These are phyloP conservation scores for Eutrema heterophyllum DNA, from an alignment of 345 rosid genomes.

Conservation along the genomic window DNA sequence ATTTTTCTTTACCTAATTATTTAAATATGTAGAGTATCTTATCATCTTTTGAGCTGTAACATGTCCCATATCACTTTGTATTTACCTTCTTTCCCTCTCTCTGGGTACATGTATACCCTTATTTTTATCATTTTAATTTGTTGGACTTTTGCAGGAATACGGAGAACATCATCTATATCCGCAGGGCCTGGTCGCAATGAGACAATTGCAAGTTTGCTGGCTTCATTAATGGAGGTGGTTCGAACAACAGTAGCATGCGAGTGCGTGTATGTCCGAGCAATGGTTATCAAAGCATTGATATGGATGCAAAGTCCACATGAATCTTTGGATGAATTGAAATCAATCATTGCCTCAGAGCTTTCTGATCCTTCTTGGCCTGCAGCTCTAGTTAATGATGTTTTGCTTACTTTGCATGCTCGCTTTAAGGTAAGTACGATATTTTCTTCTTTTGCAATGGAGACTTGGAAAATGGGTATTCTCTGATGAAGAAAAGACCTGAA, in stretches of 20 bases:
- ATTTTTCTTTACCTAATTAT: background rate
- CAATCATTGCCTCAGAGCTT: slow-evolving; percentile 96
- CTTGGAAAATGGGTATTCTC: background rate
- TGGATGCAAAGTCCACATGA: slow-evolving; percentile 99
- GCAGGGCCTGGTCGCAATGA: slow-evolving; percentile 71
- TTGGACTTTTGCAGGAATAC: slow-evolving; percentile 42
- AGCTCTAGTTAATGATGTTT: slow-evolving; percentile 81
- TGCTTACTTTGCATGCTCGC: slow-evolving; percentile 99
- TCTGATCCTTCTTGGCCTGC: slow-evolving; percentile 99
- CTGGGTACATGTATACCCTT: background rate
- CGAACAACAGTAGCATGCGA: slow-evolving; percentile 99
- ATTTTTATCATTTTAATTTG: background rate
- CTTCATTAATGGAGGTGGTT: slow-evolving; percentile 96
- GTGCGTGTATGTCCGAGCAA: slow-evolving; percentile 95
- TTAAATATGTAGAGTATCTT: background rate
- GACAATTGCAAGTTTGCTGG: slow-evolving; percentile 84
- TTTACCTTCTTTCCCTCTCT: slow-evolving; percentile 1
- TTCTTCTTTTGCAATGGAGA: background rate
- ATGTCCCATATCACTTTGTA: background rate
- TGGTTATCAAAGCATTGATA: slow-evolving; percentile 98
- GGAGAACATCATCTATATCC: slow-evolving; percentile 62
- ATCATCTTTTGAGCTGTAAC: background rate
- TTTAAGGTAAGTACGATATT: slow-evolving; percentile 59
- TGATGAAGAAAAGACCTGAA: background rate
- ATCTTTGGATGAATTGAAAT: slow-evolving; percentile 88